Percentiles rank a stretch among this genome's conserved stretches.
Evolutionary conservation across 345 rosid genomes (phyloP).

Genomic region (Corchorus capsularis): DNA sequence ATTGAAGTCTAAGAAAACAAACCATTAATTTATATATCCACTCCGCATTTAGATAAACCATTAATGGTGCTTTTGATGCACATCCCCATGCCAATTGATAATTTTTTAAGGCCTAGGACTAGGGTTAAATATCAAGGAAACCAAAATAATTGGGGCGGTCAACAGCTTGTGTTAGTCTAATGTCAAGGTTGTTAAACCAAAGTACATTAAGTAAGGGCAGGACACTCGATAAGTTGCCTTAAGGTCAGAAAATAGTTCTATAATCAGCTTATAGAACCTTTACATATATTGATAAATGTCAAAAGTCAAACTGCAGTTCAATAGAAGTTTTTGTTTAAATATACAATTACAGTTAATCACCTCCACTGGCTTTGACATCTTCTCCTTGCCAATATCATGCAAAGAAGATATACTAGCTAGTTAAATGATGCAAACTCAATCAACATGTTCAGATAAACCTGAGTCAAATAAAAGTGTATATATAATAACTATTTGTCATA

Average conservation of each 20-base stretch:
- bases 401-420: not conserved
- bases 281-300: not conserved
- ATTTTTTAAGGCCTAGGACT: not conserved
- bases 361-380: not conserved
- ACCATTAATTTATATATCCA: no score
- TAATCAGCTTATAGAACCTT: slow-evolving; percentile 9
- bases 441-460: no score
- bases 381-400: not conserved
- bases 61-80: not conserved
- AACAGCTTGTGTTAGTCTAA: not conserved
- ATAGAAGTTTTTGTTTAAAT: not conserved
- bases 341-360: not conserved
- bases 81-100: not conserved
- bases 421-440: not conserved
- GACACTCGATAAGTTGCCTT: not conserved
- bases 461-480: no score
- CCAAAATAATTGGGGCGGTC: not conserved
- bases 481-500: not conserved
- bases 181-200: not conserved
- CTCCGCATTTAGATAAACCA: no score
- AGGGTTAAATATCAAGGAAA: slow-evolving; percentile 8
- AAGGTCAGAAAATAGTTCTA: slow-evolving; percentile 6
- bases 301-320: not conserved
- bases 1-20: no score
- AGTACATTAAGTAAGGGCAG: not conserved